Evolutionary conservation across 2,329 filamentous ascomycete genomes (phyloP), one percentile per base, ranked within the genome.

Genomic region (Chaetomiaceae sp.): DNA sequence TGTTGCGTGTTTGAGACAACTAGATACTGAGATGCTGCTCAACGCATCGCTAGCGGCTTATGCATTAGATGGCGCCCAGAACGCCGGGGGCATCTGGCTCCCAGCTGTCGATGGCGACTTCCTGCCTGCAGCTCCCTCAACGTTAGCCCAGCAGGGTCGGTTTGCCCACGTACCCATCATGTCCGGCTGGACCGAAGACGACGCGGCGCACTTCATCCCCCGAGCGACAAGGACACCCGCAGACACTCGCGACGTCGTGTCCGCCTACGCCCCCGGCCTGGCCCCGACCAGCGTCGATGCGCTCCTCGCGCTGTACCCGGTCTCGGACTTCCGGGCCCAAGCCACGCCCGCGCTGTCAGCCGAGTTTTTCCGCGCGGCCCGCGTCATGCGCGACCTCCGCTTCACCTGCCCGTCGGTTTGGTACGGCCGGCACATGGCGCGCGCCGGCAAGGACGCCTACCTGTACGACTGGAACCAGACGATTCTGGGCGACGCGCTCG

Each of bases 261-360:
- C 26, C 11, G 6, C 26, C 11, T 27, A 27, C 26, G 26, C 11
- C 11, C 26, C 26, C 11, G 26, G 11, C 11, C 26, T 27, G 26
- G 11, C 58, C 2, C 50, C 52, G 11, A 40, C 50, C 2, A 50
- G 62, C 7, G 56, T 57, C 5, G 52, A 58, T n/a, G 52, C 53
- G 2, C 47, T 63, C 0, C 59, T 65, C n/a, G 51, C 56, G 0
- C 49, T 60, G 1, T 64, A 64, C 30, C 51, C 57, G 0, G 50
- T 44, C 0, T 47, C 54, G 4, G 56, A 60, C 12, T 62, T 63
- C 18, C 48, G 6, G 26, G 26, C 26, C 26, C 7, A 27, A 11
- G 26, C 26, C 9, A 14, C 22, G 2, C 52, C n/a, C 18, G 19
- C 24, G 49, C 7, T 63, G 58, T 38, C 45, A 52, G 11, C 38